Percentiles rank a stretch among this genome's conserved stretches.
phyloP scores from a whole-genome alignment of 2,329 filamentous ascomycete genomes.

The Boeremia exigua region DNA sequence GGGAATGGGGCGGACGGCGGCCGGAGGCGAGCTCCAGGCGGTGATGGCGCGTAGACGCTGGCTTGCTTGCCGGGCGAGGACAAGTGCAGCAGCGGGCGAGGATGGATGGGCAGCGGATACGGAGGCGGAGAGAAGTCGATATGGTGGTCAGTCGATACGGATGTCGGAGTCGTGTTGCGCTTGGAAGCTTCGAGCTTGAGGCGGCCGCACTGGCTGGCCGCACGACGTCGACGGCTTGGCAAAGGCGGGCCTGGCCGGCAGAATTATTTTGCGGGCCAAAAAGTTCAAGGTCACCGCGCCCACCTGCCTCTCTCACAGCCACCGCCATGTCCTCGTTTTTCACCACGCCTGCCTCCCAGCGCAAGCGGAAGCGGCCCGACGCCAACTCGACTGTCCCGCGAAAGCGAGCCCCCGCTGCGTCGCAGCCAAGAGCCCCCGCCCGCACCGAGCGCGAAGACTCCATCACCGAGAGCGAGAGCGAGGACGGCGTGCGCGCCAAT shows the following conservation, averaged over 20 bases:
- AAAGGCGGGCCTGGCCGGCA: not conserved
- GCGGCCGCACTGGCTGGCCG: slow-evolving; percentile 14
- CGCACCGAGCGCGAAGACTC: slow-evolving; percentile 70
- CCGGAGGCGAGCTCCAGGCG: slow-evolving; percentile 16
- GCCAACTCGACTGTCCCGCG: slow-evolving; percentile 61
- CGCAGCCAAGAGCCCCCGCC: slow-evolving; percentile 44
- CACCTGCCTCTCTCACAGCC: slow-evolving; percentile 11
- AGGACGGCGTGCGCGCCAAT: slow-evolving; percentile 64
- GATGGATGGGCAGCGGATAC: not conserved
- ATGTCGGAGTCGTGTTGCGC: slow-evolving; percentile 13
- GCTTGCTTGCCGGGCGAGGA: not conserved
- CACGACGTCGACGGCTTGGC: slow-evolving; percentile 29
- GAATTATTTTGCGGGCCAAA: not conserved
- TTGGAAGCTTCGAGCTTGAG: slow-evolving; percentile 29
- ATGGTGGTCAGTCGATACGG: not conserved
- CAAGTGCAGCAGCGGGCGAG: not conserved
- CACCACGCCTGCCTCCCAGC: slow-evolving; percentile 82
- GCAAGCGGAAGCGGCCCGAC: slow-evolving; percentile 80
- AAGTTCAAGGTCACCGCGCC: not conserved
- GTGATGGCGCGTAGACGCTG: slow-evolving; percentile 2
- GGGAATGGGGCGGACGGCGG: slow-evolving; percentile 6
- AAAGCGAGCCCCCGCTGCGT: slow-evolving; percentile 62
- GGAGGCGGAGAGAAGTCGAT: not conserved
- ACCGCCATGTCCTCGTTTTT: slow-evolving; percentile 80
- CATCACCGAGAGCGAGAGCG: slow-evolving; percentile 82